phyloP scores from a whole-genome alignment of 1,284 basidiomycete species.

The Thecaphora thlaspeos region DNA sequence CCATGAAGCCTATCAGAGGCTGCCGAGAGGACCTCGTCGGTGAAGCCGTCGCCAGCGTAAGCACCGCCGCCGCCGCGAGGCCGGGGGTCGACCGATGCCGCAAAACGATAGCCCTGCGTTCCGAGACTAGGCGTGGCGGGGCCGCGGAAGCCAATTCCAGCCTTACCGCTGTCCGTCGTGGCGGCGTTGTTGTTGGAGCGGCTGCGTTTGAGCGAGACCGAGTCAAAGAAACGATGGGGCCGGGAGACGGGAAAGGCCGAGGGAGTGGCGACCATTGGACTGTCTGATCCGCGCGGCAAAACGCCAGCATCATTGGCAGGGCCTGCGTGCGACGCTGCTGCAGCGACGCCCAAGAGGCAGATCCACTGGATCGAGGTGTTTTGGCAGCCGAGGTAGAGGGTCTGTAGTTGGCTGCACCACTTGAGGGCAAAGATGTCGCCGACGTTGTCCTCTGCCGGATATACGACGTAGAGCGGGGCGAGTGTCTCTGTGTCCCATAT shows the following conservation, averaged over 20 bases:
- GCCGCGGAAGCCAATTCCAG: too few species aligned
- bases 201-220: constrained; percentile 55
- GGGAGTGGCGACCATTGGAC: constrained; percentile 29
- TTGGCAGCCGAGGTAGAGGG: constrained; percentile 81
- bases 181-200: constrained; percentile 7
- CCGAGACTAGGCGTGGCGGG: too few species aligned
- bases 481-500: constrained; percentile 80
- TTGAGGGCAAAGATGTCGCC: constrained; percentile 82
- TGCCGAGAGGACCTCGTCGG: constrained; percentile 19
- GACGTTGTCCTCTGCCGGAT: constrained; percentile 79
- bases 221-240: constrained; percentile 56
- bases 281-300: constrained; percentile 10
- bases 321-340: background rate
- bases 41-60: constrained; percentile 19
- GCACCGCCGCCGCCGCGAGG: background rate
- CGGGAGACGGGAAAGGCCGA: constrained; percentile 15
- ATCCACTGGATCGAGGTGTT: constrained; percentile 65
- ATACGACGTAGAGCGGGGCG: constrained; percentile 72
- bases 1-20: constrained; percentile 20
- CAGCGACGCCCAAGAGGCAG: constrained; percentile 20
- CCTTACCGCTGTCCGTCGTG: too few species aligned
- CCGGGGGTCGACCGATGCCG: too few species aligned
- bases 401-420: constrained; percentile 72
- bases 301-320: background rate
- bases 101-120: too few species aligned